These are phyloP conservation scores for Amaranthus hypochondriacus DNA, from an alignment of 148 eudicot species.

Conservation along the genomic window DNA sequence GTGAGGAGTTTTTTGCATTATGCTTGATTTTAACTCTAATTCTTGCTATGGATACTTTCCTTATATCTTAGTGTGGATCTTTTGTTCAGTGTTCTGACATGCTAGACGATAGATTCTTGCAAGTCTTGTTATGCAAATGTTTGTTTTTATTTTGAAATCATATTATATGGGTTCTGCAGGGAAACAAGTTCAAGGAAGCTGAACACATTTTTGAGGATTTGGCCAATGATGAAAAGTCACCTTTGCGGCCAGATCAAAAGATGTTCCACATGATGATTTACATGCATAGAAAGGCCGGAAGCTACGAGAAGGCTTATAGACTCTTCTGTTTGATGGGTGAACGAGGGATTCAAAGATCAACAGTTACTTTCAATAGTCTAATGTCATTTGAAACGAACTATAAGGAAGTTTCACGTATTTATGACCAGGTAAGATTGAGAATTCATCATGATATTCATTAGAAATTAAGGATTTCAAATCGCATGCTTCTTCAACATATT, in stretches of 20 bases:
- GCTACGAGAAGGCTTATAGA: constrained; percentile 71
- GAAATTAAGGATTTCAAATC: not conserved
- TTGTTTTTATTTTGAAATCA: not conserved
- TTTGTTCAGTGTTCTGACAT: not conserved
- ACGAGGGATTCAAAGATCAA: constrained; percentile 64
- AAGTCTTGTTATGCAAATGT: not conserved
- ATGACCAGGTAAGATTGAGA: constrained; percentile 65
- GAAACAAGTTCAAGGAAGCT: constrained; percentile 72
- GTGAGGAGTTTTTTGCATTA: not conserved
- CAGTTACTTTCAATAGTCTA: constrained; percentile 87
- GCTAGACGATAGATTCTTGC: not conserved
- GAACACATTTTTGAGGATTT: constrained; percentile 75
- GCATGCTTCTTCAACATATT: no score
- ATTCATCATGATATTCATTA: not conserved
- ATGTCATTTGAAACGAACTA: constrained; percentile 89
- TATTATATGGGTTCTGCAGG: constrained; percentile 45
- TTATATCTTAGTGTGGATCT: not conserved
- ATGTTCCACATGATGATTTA: constrained; percentile 99
- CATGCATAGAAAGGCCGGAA: constrained; percentile 81
- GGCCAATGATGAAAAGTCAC: constrained; percentile 51
- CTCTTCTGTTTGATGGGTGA: constrained; percentile 64
- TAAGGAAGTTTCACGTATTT: constrained; percentile 81
- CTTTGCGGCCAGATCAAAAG: constrained; percentile 87
- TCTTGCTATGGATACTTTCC: not conserved
- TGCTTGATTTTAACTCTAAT: not conserved